Percentiles rank a stretch among this genome's conserved stretches.
phyloP scores from a whole-genome alignment of 1,139 yeast species.

The Cylindricascospora bacillispora region DNA sequence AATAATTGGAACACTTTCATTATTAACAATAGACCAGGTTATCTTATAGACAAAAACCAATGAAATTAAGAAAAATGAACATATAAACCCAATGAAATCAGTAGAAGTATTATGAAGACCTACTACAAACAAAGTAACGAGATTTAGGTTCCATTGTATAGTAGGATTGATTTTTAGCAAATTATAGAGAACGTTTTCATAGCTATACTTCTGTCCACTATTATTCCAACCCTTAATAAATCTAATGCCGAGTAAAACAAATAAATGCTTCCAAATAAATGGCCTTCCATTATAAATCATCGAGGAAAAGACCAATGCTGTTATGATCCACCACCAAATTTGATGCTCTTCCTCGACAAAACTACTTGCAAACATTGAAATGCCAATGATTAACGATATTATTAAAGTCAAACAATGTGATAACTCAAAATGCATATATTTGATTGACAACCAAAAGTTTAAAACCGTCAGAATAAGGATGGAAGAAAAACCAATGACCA shows the following conservation, averaged over 20 bases:
- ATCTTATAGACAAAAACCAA: constrained; percentile 46
- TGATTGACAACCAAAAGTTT: constrained; percentile 3
- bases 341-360: constrained; percentile 96
- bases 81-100: constrained; percentile 29
- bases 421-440: constrained; percentile 1
- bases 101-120: constrained; percentile 15
- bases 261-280: constrained; percentile 15
- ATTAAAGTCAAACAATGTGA: constrained; percentile 6
- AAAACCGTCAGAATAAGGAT: constrained; percentile 26
- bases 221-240: constrained; percentile 76
- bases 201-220: constrained; percentile 71
- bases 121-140: constrained; percentile 29
- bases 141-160: constrained; percentile 39
- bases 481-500: constrained; percentile 36
- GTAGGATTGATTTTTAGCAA: constrained; percentile 20
- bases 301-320: constrained; percentile 8
- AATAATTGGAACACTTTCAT: constrained; percentile 9
- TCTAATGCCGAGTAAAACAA: constrained; percentile 37
- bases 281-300: not conserved
- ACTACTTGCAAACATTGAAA: constrained; percentile 70
- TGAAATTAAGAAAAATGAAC: constrained; percentile 30
- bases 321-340: constrained; percentile 74
- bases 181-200: constrained; percentile 35
- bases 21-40: constrained; percentile 34
- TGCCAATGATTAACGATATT: constrained; percentile 23